phyloP scores from a whole-genome alignment of 805 yeast species.

The Candida koratica region DNA sequence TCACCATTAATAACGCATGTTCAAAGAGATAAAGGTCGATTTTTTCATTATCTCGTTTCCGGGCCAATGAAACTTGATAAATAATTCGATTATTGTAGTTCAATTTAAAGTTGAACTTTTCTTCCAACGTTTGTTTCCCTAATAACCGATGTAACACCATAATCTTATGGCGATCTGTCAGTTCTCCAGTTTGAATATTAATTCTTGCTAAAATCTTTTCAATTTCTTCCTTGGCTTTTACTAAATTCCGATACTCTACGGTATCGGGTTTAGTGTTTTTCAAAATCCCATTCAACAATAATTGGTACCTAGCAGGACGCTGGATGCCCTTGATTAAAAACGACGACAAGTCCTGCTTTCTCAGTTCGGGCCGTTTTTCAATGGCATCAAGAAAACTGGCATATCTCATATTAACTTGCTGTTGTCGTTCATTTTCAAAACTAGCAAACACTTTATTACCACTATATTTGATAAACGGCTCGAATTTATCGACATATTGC shows the following conservation, averaged over 20 bases:
- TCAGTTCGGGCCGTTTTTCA: slow-evolving; percentile 75
- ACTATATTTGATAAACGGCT: slow-evolving; percentile 89
- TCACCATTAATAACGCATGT: slow-evolving; percentile 79
- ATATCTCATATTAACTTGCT: slow-evolving; percentile 82
- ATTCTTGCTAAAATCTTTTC: slow-evolving; percentile 72
- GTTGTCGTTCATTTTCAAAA: slow-evolving; percentile 91
- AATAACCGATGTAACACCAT: slow-evolving; percentile 58
- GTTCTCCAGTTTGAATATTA: slow-evolving; percentile 87
- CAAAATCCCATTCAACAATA: slow-evolving; percentile 74
- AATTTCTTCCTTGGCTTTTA: slow-evolving; percentile 70
- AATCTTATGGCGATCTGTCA: slow-evolving; percentile 86
- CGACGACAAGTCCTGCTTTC: slow-evolving; percentile 88
- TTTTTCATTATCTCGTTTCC: slow-evolving; percentile 72
- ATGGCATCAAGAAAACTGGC: slow-evolving; percentile 92
- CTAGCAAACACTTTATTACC: slow-evolving; percentile 94
- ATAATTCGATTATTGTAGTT: slow-evolving; percentile 78
- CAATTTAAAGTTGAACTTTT: slow-evolving; percentile 79
- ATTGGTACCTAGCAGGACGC: slow-evolving; percentile 90
- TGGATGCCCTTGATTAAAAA: slow-evolving; percentile 94
- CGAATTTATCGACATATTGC: slow-evolving; percentile 80
- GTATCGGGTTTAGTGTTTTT: slow-evolving; percentile 76
- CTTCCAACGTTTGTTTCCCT: slow-evolving; percentile 76
- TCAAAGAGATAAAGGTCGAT: slow-evolving; percentile 86
- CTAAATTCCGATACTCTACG: slow-evolving; percentile 65
- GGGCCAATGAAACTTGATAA: slow-evolving; percentile 66